Percentiles rank a stretch among this genome's conserved stretches.
Evolutionary conservation across 1,284 basidiomycete species (phyloP).

Genomic region (Puccinia coronata): DNA sequence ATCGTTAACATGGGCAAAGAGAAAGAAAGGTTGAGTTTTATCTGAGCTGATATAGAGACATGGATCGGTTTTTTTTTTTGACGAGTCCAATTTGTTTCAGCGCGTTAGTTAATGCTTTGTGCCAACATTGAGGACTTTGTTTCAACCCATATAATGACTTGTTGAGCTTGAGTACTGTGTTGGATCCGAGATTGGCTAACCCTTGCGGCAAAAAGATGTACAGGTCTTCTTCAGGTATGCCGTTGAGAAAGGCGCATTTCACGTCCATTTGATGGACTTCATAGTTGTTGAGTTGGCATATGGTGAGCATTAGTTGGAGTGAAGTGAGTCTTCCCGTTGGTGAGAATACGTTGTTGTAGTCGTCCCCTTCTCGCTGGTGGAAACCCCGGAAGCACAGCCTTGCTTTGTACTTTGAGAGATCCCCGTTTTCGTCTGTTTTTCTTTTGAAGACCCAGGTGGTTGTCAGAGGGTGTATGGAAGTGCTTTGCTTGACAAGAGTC

Average conservation of each 20-base stretch:
- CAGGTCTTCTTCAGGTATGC: neutral
- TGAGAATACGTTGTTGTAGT: slow-evolving; percentile 9
- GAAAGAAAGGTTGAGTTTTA: neutral
- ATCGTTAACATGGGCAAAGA: slow-evolving; percentile 10
- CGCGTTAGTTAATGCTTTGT: neutral
- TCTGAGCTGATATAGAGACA: neutral
- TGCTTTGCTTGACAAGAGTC: neutral
- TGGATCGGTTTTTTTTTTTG: neutral
- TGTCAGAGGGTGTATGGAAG: slow-evolving; percentile 2
- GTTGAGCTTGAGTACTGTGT: neutral
- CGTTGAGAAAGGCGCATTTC: neutral
- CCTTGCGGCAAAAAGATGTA: neutral
- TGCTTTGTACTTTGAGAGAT: slow-evolving; percentile 14
- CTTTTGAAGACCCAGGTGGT: slow-evolving; percentile 26
- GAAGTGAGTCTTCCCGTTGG: neutral
- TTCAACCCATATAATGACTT: slow-evolving; percentile 7
- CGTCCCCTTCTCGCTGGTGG: slow-evolving; percentile 1
- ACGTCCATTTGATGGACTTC: slow-evolving; percentile 25
- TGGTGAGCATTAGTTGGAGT: neutral
- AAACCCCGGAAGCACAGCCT: neutral
- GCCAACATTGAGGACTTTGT: slow-evolving; percentile 20
- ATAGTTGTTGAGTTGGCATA: neutral
- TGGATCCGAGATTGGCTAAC: neutral
- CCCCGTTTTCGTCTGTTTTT: slow-evolving; percentile 5
- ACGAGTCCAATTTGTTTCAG: neutral